Percentiles rank a stretch among this genome's conserved stretches.
Conservation (phyloP, 352 stramenopile species). For the Pythium sp. region DNA sequence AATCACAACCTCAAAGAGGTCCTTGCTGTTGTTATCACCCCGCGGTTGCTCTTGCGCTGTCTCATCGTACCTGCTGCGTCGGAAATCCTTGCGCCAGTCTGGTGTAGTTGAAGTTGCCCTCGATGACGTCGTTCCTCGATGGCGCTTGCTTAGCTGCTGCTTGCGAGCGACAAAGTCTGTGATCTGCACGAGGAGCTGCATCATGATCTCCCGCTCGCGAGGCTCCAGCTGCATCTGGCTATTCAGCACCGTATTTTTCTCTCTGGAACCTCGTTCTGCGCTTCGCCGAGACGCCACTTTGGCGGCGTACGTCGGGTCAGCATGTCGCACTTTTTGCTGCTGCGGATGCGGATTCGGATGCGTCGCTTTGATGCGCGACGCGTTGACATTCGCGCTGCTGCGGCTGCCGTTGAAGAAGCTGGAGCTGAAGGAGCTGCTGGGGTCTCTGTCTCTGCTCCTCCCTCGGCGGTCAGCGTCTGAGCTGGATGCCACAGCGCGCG, state of each 20-base stretch:
- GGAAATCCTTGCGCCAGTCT: slow-evolving; percentile 21
- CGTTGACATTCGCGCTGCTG: slow-evolving; percentile 21
- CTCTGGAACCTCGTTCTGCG: background rate
- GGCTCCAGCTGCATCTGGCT: background rate
- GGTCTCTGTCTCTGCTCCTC: slow-evolving; percentile 6
- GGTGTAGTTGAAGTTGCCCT: slow-evolving; percentile 1
- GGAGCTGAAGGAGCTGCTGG: slow-evolving; percentile 1
- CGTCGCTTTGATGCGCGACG: slow-evolving; percentile 10
- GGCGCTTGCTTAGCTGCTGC: slow-evolving; percentile 30
- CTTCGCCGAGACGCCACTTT: background rate
- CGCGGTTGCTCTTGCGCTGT: background rate
- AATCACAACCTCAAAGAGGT: slow-evolving; percentile 47
- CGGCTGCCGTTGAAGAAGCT: slow-evolving; percentile 18
- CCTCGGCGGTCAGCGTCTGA: background rate
- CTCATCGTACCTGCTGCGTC: slow-evolving; percentile 7
- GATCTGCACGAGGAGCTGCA: slow-evolving; percentile 48
- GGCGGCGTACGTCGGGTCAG: background rate
- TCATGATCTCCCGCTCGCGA: slow-evolving; percentile 36
- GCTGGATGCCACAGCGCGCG: background rate
- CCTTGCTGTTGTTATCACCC: slow-evolving; percentile 7
- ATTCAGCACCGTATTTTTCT: slow-evolving; percentile 7
- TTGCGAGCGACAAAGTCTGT: slow-evolving; percentile 53
- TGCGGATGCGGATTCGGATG: slow-evolving; percentile 1
- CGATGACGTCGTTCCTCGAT: slow-evolving; percentile 26
- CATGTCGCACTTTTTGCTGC: slow-evolving; percentile 2